Percentiles rank a stretch among this genome's conserved stretches.
phyloP scores from a whole-genome alignment of 2,329 filamentous ascomycete genomes.

The Paecilomyces sp. region DNA sequence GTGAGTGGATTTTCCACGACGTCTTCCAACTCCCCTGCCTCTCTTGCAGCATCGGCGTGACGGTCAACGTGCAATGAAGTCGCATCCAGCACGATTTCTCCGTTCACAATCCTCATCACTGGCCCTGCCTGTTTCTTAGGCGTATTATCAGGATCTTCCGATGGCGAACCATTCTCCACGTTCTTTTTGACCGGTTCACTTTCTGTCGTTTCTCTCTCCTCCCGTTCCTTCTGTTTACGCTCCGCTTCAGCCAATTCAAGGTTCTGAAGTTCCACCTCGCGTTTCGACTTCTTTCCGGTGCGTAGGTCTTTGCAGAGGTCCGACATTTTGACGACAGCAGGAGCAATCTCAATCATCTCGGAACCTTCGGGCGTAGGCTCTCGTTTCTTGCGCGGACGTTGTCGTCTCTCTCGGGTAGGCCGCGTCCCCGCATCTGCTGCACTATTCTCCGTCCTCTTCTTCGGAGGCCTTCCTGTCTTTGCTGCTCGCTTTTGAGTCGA shows the following conservation, averaged over 20 bases:
- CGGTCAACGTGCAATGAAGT: constrained; percentile 48
- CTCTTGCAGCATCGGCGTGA: constrained; percentile 44
- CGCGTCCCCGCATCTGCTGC: constrained; percentile 16
- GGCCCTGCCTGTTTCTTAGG: constrained; percentile 31
- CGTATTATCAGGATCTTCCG: constrained; percentile 11
- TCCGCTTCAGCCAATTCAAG: constrained; percentile 51
- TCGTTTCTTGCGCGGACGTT: constrained; percentile 26
- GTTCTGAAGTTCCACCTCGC: constrained; percentile 50
- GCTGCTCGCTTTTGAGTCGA: constrained; percentile 15
- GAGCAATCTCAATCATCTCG: constrained; percentile 45
- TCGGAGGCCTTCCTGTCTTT: constrained; percentile 14
- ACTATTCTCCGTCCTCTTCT: constrained; percentile 16
- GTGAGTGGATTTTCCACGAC: constrained; percentile 41
- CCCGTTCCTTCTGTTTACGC: constrained; percentile 31
- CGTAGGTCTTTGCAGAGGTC: constrained; percentile 48
- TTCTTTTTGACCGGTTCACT: constrained; percentile 20
- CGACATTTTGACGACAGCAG: constrained; percentile 50
- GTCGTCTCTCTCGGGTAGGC: constrained; percentile 14
- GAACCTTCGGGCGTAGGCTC: constrained; percentile 42
- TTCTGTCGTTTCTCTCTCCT: constrained; percentile 18
- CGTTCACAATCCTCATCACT: constrained; percentile 49
- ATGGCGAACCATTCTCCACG: constrained; percentile 14
- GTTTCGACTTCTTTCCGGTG: constrained; percentile 50
- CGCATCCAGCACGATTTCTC: constrained; percentile 49
- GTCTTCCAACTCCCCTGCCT: constrained; percentile 39